phyloP scores from a whole-genome alignment of 2,329 filamentous ascomycete genomes.

The Helminthosporium solani region DNA sequence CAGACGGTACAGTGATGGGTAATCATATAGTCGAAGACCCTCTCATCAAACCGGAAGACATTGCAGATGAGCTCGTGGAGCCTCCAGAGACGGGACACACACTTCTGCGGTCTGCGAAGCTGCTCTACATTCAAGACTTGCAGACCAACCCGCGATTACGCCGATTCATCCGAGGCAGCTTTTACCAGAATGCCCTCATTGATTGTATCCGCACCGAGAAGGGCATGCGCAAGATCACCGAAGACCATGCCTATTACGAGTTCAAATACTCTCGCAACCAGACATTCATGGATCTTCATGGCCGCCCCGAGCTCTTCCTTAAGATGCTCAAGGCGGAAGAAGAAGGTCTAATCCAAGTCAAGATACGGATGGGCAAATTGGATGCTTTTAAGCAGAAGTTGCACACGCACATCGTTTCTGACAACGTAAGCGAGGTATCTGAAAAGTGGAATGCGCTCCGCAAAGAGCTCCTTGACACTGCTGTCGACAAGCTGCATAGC shows the following conservation, averaged over 20 bases:
- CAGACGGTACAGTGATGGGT: constrained; percentile 73
- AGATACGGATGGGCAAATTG: constrained; percentile 73
- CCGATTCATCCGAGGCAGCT: constrained; percentile 78
- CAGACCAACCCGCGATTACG: constrained; percentile 85
- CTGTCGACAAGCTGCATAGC: constrained; percentile 77
- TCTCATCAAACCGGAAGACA: constrained; percentile 73
- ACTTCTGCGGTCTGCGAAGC: constrained; percentile 75
- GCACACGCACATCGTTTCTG: constrained; percentile 82
- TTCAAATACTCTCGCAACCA: constrained; percentile 95
- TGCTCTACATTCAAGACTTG: constrained; percentile 89
- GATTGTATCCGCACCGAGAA: constrained; percentile 92
- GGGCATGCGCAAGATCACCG: constrained; percentile 87
- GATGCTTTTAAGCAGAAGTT: constrained; percentile 75
- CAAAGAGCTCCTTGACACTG: constrained; percentile 77
- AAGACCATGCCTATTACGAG: constrained; percentile 94
- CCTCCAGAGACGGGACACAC: constrained; percentile 63
- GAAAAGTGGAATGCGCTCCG: constrained; percentile 93
- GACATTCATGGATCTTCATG: constrained; percentile 76
- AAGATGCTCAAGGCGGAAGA: constrained; percentile 98
- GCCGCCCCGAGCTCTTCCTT: constrained; percentile 83
- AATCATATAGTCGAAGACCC: constrained; percentile 72
- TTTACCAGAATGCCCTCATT: constrained; percentile 79
- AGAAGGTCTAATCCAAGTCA: constrained; percentile 86
- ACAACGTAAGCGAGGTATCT: constrained; percentile 92
- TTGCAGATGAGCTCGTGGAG: constrained; percentile 70